Evolutionary conservation across 2,329 filamentous ascomycete genomes (phyloP).

Genomic region (Fusarium cyanostomum): DNA sequence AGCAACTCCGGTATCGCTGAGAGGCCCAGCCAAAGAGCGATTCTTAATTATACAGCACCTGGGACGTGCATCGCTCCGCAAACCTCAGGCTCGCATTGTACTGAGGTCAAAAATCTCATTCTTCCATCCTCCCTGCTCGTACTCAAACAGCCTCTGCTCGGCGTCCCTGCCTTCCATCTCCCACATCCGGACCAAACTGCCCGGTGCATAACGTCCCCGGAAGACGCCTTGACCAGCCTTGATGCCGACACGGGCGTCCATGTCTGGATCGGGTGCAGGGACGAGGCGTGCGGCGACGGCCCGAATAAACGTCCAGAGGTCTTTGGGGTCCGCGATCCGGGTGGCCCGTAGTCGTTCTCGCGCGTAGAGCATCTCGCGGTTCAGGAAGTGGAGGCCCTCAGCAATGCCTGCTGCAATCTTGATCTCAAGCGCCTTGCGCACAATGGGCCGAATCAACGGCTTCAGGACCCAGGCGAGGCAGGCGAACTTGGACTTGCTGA

Average conservation of each 20-base stretch:
- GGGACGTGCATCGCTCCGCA: not conserved
- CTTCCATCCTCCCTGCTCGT: slow-evolving; percentile 77
- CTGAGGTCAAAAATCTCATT: slow-evolving; percentile 80
- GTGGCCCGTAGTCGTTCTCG: slow-evolving; percentile 87
- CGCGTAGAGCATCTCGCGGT: slow-evolving; percentile 87
- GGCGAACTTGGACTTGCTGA: slow-evolving; percentile 78
- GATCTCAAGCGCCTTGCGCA: slow-evolving; percentile 81
- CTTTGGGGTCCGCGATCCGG: slow-evolving; percentile 79
- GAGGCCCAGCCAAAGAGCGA: slow-evolving; percentile 17
- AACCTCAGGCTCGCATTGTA: slow-evolving; percentile 43
- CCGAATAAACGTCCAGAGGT: slow-evolving; percentile 82
- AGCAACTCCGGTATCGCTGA: slow-evolving; percentile 23
- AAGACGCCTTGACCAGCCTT: slow-evolving; percentile 71
- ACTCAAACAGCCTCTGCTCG: slow-evolving; percentile 78
- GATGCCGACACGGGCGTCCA: slow-evolving; percentile 78
- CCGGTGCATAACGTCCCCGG: slow-evolving; percentile 85
- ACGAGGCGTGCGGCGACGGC: slow-evolving; percentile 81
- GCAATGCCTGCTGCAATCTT: slow-evolving; percentile 78
- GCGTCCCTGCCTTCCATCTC: slow-evolving; percentile 79
- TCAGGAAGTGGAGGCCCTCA: slow-evolving; percentile 75
- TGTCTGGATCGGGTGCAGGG: slow-evolving; percentile 77
- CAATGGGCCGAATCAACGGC: slow-evolving; percentile 81
- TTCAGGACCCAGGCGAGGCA: slow-evolving; percentile 85
- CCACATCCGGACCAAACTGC: slow-evolving; percentile 90
- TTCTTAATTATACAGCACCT: slow-evolving; percentile 3